phyloP scores from a whole-genome alignment of 75 land plant species.

The Picea sitchensis region DNA sequence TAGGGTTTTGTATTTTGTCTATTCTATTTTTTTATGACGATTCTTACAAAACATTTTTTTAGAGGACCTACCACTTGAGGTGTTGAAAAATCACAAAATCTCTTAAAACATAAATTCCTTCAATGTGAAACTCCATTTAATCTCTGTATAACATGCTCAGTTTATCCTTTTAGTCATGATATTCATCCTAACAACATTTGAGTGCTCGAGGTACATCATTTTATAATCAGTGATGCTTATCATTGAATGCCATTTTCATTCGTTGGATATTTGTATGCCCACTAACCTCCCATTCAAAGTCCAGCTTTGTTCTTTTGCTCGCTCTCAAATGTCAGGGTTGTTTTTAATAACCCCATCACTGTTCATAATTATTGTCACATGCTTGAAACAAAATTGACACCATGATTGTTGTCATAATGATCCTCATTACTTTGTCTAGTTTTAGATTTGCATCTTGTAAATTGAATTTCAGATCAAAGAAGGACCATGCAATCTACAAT shows the following conservation, averaged over 20 bases:
- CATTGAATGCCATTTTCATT: not conserved
- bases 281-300: not conserved
- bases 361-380: not conserved
- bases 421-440: not conserved
- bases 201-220: not conserved
- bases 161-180: not conserved
- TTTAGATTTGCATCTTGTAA: not conserved
- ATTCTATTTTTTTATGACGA: not conserved
- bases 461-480: not conserved
- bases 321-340: not conserved
- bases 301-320: not conserved
- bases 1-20: not conserved
- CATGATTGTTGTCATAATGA: not conserved
- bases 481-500: not conserved
- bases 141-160: not conserved
- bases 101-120: too few relatives aligned
- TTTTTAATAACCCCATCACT: not conserved
- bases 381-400: conserved; percentile 3
- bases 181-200: not conserved
- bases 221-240: too few relatives aligned
- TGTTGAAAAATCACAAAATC: too few relatives aligned
- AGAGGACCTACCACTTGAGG: too few relatives aligned
- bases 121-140: too few relatives aligned
- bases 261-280: not conserved
- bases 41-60: not conserved